These are phyloP conservation scores for Uronychia binucleata DNA, from an alignment of 73 alveolate genomes.

Conservation along the genomic window DNA sequence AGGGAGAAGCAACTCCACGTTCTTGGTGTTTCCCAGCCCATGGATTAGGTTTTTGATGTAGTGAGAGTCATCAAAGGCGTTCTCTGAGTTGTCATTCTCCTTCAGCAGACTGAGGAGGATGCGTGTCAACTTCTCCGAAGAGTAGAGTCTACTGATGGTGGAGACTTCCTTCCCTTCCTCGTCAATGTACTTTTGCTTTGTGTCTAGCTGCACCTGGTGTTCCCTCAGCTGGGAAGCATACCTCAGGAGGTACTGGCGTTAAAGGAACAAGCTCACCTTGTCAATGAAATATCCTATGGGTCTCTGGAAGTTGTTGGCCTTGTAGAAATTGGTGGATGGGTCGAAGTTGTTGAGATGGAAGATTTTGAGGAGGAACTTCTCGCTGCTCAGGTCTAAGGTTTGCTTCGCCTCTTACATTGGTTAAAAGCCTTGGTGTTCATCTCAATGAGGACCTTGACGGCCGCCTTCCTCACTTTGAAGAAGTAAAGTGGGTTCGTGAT, in stretches of 20 bases:
- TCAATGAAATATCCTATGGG: constrained; percentile 41
- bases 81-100: constrained; percentile 56
- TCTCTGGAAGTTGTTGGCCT: constrained; percentile 47
- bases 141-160: neutral
- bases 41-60: constrained; percentile 30
- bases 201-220: too few species aligned
- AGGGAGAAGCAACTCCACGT: constrained; percentile 21
- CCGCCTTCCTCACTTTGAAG: constrained; percentile 61
- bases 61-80: constrained; percentile 59
- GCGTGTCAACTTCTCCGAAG: constrained; percentile 34
- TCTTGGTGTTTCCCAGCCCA: constrained; percentile 39
- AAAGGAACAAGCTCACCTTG: constrained; percentile 23
- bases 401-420: neutral
- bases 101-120: constrained; percentile 30
- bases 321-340: constrained; percentile 23
- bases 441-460: constrained; percentile 32
- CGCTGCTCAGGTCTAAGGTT: constrained; percentile 33
- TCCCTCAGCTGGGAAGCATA: neutral
- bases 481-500: constrained; percentile 28
- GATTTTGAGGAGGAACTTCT: constrained; percentile 46
- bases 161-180: neutral
- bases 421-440: constrained; percentile 51
- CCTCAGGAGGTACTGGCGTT: neutral
- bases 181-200: neutral
- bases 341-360: constrained; percentile 34